Percentiles rank a stretch among this genome's conserved stretches.
Conservation (phyloP, 2,329 filamentous ascomycete species). For the Blastomyces parvus region DNA sequence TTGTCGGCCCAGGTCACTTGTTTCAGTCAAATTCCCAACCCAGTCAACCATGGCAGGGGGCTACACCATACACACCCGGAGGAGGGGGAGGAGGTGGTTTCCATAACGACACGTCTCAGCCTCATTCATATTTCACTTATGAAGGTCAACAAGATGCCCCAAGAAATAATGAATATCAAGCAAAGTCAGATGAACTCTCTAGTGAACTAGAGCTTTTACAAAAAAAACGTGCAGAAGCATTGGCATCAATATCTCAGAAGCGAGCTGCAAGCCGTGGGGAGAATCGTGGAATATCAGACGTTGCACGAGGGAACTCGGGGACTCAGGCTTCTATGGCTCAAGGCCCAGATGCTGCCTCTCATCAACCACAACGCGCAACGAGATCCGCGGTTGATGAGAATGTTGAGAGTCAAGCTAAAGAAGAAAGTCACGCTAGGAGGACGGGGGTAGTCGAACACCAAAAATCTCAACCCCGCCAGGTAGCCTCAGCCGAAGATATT, state of each 20-base stretch:
- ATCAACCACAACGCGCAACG: not conserved
- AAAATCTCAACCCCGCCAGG: not conserved
- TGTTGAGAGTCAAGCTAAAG: not conserved
- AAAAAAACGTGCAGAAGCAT: constrained; percentile 5
- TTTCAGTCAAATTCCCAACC: constrained; percentile 1
- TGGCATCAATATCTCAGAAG: constrained; percentile 9
- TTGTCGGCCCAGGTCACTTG: constrained; percentile 6
- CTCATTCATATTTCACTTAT: not conserved
- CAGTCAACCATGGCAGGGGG: constrained; percentile 3
- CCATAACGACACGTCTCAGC: not conserved
- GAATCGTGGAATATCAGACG: not conserved
- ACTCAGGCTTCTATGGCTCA: not conserved
- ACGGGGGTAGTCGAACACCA: not conserved
- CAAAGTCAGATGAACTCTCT: not conserved
- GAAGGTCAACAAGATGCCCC: not conserved
- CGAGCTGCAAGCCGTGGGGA: constrained; percentile 4
- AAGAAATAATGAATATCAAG: not conserved
- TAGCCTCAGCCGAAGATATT: constrained; percentile 14
- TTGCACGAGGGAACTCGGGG: not conserved
- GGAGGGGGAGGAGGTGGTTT: not conserved
- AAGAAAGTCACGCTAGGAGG: not conserved
- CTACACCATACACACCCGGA: not conserved
- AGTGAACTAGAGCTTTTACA: constrained; percentile 8
- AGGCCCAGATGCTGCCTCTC: not conserved
- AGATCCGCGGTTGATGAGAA: not conserved